Base-by-base conservation (phyloP, 169 alveolate species). In the Plasmodium chabaudi region DNA sequence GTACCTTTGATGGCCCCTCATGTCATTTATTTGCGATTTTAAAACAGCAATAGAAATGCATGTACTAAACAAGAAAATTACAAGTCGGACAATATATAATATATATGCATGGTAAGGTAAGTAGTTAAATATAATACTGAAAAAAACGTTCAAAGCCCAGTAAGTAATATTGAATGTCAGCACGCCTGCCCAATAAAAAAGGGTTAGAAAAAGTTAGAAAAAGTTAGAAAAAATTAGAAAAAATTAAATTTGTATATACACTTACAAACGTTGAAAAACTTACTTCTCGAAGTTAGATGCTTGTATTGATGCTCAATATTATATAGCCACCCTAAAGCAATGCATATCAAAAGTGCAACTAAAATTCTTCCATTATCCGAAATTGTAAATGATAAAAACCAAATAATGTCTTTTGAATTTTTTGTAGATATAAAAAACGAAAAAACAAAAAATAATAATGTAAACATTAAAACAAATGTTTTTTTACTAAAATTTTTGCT, bases 311-410 rank as follows among this genome's bases (percentile, higher is more conserved):
- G 17, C 17, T 77, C 77, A 9, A 53, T 64, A 42, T 77, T 77
- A 47, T 57, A 77, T 1, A 77, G 51, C 88, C 88, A 77, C 9
- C 91, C 91, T 17, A 71, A 27, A 27, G 67, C 69, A 19, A 72
- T 34, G 7, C 87, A 84, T 0, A 72, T 68, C 19, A 60, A 55
- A 34, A 93, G 88, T 13, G 93, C 92, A 55, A 91, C 93, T 72
- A 92, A 88, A 15, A 89, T 89, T 5, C 96, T 51, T 2, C 95
- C 96, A 46, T 92, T 72, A 60, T 93, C 96, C n/a, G 95, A 94
- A 34, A 93, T 88, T 2, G 96, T 94, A 10, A 92, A 87, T 27
- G 91, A 93, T 12, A 93, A 55, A 63, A 93, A 93, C 96, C 96
- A 93, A 15, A 93, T 90, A 49, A 93, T 72, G 42, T 73, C 55